Conservation (phyloP, 768 basidiomycete genomes). For the Mycena sanguinolenta region DNA sequence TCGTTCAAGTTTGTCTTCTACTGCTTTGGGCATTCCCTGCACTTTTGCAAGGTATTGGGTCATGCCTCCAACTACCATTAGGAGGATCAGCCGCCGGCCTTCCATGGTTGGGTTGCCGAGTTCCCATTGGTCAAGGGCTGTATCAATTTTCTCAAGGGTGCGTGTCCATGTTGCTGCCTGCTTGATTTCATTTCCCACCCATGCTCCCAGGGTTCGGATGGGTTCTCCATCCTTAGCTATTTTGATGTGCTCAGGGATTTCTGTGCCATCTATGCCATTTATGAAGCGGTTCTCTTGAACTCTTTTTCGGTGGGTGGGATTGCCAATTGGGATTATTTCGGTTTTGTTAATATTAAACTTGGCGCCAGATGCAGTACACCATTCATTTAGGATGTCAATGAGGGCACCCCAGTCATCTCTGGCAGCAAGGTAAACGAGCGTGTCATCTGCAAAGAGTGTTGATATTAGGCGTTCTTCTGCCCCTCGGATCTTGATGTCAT, state of each 20-base stretch:
- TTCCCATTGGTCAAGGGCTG: not conserved
- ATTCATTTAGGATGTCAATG: not conserved
- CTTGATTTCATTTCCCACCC: not conserved
- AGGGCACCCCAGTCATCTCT: not conserved
- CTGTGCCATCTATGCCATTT: not conserved
- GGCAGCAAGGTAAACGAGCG: not conserved
- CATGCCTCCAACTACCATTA: not conserved
- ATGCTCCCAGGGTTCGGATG: not conserved
- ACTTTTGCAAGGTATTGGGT: not conserved
- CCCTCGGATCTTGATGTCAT: not conserved
- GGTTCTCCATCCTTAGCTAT: not conserved
- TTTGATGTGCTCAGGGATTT: not conserved
- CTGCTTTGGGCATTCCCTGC: not conserved
- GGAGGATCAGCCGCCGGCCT: not conserved
- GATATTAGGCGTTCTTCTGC: not conserved
- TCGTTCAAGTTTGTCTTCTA: not conserved
- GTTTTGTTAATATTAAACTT: not conserved
- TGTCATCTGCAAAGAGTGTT: not conserved
- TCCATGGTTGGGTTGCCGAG: not conserved
- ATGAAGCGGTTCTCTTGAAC: not conserved
- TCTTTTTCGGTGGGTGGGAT: not conserved
- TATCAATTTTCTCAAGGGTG: not conserved
- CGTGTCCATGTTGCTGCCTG: not conserved
- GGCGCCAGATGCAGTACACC: not conserved
- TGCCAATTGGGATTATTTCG: not conserved